Base-by-base conservation (phyloP, 306 rosid genomes). In the Cajanus cajan region DNA sequence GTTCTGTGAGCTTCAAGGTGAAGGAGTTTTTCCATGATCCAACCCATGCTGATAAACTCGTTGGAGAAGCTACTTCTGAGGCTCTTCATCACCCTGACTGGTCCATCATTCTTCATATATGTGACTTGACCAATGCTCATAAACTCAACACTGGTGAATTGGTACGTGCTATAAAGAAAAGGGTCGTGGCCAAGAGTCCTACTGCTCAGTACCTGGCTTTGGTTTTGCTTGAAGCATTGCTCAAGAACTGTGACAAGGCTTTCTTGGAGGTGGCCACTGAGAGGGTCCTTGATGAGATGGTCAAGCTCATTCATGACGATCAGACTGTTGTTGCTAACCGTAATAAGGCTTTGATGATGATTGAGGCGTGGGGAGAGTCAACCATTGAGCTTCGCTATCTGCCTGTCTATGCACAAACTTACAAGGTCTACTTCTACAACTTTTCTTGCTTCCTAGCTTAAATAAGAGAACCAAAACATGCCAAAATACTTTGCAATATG, bases 251-350 rank as follows among this genome's bases (percentile, higher is more conserved):
- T 86, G 97, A 92, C 74, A 92, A 87, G 90, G 96, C 91, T 47
- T 94, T 94, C 91, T 89, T 93, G 4, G 98, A 92, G 84, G 97
- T 94, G 69, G 97, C 93, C 13, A 85, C 94, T 0, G 98, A 94
- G 89, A 92, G 89, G 82, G 92, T 92, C 76, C 97, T 92, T 77
- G 98, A 94, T 86, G 97, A 94, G 88, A 94, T 94, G 91, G 97
- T 92, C 50, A 90, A 85, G 80, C 68, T 94, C 45, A 82, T 94
- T 85, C 86, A 94, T 74, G 97, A 94, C 68, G 94, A 92, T 73
- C 91, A 84, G 52, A 92, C 94, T 74, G 85, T 87, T 81, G 87
- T 85, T 76, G 45, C 74, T 72, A 88, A 87, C 76, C 87, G 97
- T 33, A 88, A 89, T 76, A 92, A 94, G 90, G 92, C 95, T 62